Evolutionary conservation across 2,329 filamentous ascomycete species (phyloP), one percentile per base, ranked within the genome.

Genomic region (Teratosphaeria epicoccoides): DNA sequence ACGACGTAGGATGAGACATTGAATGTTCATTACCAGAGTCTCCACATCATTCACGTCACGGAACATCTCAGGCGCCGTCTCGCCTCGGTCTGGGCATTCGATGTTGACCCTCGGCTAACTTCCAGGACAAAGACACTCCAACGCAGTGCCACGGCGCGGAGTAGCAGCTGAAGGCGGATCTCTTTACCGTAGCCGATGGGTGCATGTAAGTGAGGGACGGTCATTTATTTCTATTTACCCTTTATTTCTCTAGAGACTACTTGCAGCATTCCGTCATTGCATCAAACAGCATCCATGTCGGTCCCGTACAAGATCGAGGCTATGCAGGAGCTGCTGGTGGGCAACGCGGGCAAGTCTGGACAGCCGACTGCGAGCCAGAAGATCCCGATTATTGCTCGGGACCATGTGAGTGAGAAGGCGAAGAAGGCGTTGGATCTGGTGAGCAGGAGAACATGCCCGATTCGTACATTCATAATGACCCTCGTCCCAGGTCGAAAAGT

Each of bases 351-450:
- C 33, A 49, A 51, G 43, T 46, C 43, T 23, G 63, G 63, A 55
- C 67, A 71, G 53, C 56, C 69, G 47, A 54, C 65, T 49, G 79
- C 81, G 60, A 77, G 78, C 65, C 62, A 76, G 67, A 69, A 70
- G 55, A 81, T 84, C 54, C 81, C 81, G 43, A 68, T 72, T 51
- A 78, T 83, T 60, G 80, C 77, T 40, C 68, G 71, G 55, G 77
- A 77, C 24, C 80, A 78, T 68, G 87, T 96, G 60, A 94, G 88
- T 73, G 88, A 94, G 54, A 78, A 81, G 64, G 90, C 90, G 49
- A 87, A 85, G 73, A 83, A 86, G 76, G 87, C 85, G 25, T 75
- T 96, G 59, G 90, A 96, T 66, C 68, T 88, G 58, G 80, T 83
- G 72, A 49, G 70, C 59, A 3, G 17, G n/a, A 17, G n/a, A 40